A percentile compares a stretch with the other conserved stretches of the same genome.
These are phyloP conservation scores for Ochetophila trinervis DNA, from an alignment of 306 rosid genomes.

Conservation along the genomic window DNA sequence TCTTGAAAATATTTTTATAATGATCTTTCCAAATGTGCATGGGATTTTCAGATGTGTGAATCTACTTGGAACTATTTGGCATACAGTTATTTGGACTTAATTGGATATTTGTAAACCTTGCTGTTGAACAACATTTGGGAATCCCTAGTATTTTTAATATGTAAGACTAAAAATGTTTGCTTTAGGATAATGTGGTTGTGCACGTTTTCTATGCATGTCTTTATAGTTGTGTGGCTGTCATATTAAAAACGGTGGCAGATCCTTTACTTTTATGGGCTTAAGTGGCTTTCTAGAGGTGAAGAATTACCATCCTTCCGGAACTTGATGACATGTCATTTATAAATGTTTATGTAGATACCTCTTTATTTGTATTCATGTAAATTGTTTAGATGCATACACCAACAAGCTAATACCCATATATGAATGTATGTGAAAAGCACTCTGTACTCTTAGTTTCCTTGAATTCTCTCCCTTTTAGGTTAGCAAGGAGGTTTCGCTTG, in stretches of 20 bases:
- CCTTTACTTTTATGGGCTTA: too few relatives aligned
- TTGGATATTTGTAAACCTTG: background rate
- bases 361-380: too few relatives aligned
- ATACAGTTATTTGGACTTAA: background rate
- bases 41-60: background rate
- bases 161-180: background rate
- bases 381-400: too few relatives aligned
- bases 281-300: too few relatives aligned
- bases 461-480: background rate
- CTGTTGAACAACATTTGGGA: too few relatives aligned
- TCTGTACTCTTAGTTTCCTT: background rate
- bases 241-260: too few relatives aligned
- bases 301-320: too few relatives aligned
- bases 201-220: too few relatives aligned
- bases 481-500: background rate
- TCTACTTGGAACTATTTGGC: background rate
- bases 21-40: background rate
- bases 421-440: background rate
- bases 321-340: too few relatives aligned
- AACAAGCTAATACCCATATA: too few relatives aligned
- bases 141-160: too few relatives aligned
- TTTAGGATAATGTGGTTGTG: background rate
- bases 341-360: too few relatives aligned
- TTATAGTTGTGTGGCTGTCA: background rate
- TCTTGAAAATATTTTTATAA: background rate